Evolutionary conservation across 2,329 filamentous ascomycete species (phyloP), one percentile per base, ranked within the genome.

Genomic region (Microthyrium microscopicum): DNA sequence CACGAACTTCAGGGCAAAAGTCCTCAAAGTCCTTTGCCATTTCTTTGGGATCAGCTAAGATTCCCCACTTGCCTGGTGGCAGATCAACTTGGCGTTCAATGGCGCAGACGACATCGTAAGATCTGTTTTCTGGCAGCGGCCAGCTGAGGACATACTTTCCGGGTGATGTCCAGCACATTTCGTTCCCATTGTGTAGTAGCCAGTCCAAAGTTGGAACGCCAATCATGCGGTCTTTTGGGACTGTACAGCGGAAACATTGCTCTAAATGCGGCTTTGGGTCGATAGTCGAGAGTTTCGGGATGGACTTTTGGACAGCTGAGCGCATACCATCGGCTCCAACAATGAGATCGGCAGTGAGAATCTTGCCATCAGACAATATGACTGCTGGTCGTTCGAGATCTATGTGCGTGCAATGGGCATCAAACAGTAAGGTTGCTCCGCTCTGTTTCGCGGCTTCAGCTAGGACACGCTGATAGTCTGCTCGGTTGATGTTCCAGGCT

Each of bases 301-400:
- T 36, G 7, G 29, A 15, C 17, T 8, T 13, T 9, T 29, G 31
- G 11, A 36, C 34, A 13, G 13, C n/a, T 33, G 36, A 38, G 26
- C 29, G 24, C 17, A 25, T 38, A 12, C 36, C 36, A 24, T 38
- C 36, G 17, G 36, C 36, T 12, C 26, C 36, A 26, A 38, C 26
- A 26, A 38, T 36, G 7, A 38, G 15, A 31, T 38, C 33, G 12
- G 26, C 27, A 6, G 12, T 19, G 11, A 35, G 12, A 20, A 26
- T 18, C 9, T 22, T 24, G 4, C 29, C 34, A 20, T 35, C 20
- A 2, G 16, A 29, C 15, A 36, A 21, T 5, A 19, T 36, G 11
- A 36, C 16, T 21, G 20, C 7, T 13, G 29, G 34, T 7, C 5
- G 15, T n/a, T 34, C 29, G 15, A 36, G 24, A 25, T 36, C 29